Evolutionary conservation across 768 basidiomycete species (phyloP).

Genomic region (Crucibulum laeve): DNA sequence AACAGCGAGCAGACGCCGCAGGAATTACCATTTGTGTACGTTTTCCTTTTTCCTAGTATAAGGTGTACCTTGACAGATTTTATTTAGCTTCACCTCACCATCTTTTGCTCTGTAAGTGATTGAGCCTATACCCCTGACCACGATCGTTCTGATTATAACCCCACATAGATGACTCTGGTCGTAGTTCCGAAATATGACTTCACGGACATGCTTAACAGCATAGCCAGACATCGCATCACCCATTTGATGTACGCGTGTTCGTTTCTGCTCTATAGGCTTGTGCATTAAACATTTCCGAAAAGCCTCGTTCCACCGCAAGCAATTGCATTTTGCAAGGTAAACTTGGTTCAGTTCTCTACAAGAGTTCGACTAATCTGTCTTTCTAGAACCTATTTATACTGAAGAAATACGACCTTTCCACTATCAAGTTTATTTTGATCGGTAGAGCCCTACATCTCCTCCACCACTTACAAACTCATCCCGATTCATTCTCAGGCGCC

Average conservation of each 20-base stretch:
- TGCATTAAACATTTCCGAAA: neutral
- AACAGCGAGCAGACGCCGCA: conserved; percentile 18
- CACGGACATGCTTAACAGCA: conserved; percentile 37
- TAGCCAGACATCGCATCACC: conserved; percentile 39
- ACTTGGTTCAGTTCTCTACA: conserved; percentile 10
- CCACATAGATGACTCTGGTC: conserved; percentile 44
- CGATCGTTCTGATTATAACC: neutral
- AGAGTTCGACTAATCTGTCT: neutral
- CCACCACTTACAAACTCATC: neutral
- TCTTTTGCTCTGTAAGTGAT: conserved; percentile 53
- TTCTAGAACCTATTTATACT: conserved; percentile 30
- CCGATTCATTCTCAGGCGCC: conserved; percentile 40
- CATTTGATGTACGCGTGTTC: conserved; percentile 31
- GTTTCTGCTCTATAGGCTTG: neutral
- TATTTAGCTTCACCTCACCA: conserved; percentile 45
- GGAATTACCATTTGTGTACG: conserved; percentile 53
- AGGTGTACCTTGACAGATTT: conserved; percentile 9
- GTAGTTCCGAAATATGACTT: conserved; percentile 43
- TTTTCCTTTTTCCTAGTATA: conserved; percentile 7
- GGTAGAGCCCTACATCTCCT: conserved; percentile 23
- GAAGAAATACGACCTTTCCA: conserved; percentile 36
- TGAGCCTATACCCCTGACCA: neutral
- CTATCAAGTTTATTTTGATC: conserved; percentile 36
- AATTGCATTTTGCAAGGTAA: conserved; percentile 46
- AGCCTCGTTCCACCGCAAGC: conserved; percentile 48